Evolutionary conservation across 768 basidiomycete species (phyloP).

Genomic region (Psilocybe sp.): DNA sequence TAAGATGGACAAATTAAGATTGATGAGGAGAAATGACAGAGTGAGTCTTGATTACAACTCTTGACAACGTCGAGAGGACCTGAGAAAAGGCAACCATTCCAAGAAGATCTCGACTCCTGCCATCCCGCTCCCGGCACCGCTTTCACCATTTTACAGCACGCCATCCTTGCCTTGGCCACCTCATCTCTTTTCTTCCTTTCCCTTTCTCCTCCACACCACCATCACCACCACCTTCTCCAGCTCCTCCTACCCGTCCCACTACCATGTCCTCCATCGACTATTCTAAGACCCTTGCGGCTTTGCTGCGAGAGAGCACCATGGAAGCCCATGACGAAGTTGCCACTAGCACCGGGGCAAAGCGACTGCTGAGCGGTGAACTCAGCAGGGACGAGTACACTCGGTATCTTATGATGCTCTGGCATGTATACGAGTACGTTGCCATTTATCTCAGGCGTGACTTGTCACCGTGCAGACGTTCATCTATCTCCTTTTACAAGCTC

Average conservation of each 20-base stretch:
- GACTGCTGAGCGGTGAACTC: constrained; percentile 57
- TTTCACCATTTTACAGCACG: constrained; percentile 14
- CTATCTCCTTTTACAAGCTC: constrained; percentile 31
- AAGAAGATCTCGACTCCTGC: constrained; percentile 1
- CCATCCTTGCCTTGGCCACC: constrained; percentile 4
- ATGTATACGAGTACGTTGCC: constrained; percentile 66
- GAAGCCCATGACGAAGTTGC: constrained; percentile 58
- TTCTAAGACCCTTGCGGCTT: constrained; percentile 40
- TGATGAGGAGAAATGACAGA: not conserved
- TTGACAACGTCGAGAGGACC: not conserved
- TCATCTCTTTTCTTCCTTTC: constrained; percentile 7
- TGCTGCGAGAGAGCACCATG: constrained; percentile 45
- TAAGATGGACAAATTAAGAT: constrained; percentile 12
- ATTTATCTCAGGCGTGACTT: not conserved
- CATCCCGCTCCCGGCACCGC: constrained; percentile 6
- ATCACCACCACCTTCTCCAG: not conserved
- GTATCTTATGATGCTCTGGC: constrained; percentile 76
- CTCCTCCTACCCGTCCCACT: constrained; percentile 9
- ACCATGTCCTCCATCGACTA: constrained; percentile 31
- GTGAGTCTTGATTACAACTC: not conserved
- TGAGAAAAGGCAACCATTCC: not conserved
- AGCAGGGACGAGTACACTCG: constrained; percentile 63
- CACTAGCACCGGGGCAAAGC: constrained; percentile 53
- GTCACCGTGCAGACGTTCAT: not conserved
- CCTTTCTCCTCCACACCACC: constrained; percentile 1